Percentiles rank a stretch among this genome's conserved stretches.
Conservation (phyloP, 78 protist species). For the Dictyostelium citrinum region DNA sequence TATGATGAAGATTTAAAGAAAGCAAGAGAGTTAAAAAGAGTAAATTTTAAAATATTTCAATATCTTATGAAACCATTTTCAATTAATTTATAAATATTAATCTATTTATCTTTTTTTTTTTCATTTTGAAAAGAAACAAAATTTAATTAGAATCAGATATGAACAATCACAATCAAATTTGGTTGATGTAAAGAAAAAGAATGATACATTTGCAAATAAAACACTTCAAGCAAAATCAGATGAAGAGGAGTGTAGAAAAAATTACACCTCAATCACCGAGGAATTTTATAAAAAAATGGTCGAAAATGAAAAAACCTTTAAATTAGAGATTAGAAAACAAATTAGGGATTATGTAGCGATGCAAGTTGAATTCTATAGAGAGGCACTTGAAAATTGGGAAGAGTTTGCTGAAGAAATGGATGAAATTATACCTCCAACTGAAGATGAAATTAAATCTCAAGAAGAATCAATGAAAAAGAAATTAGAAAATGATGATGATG, state of each 20-base stretch:
- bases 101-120: no score
- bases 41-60: background rate
- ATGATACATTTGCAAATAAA: conserved; percentile 49
- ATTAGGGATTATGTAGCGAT: conserved; percentile 49
- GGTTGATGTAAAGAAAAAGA: conserved; percentile 30
- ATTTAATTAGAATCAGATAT: conserved; percentile 66
- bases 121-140: conserved; percentile 79
- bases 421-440: conserved; percentile 18
- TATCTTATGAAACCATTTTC: no score
- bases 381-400: conserved; percentile 57
- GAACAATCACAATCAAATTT: conserved; percentile 36
- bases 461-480: conserved; percentile 4
- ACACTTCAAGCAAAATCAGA: conserved; percentile 26
- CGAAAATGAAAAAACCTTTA: conserved; percentile 19
- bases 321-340: conserved; percentile 26
- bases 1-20: conserved; percentile 38
- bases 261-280: background rate
- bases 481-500: conserved; percentile 16
- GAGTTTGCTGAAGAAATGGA: conserved; percentile 52
- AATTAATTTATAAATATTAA: background rate
- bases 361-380: conserved; percentile 59
- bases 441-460: background rate
- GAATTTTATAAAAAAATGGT: conserved; percentile 48
- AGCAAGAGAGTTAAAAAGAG: conserved; percentile 74
- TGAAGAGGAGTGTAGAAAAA: conserved; percentile 17